A percentile compares a stretch with the other conserved stretches of the same genome.
phyloP scores from a whole-genome alignment of 441 rosid genomes.

The Pelargonium australe region DNA sequence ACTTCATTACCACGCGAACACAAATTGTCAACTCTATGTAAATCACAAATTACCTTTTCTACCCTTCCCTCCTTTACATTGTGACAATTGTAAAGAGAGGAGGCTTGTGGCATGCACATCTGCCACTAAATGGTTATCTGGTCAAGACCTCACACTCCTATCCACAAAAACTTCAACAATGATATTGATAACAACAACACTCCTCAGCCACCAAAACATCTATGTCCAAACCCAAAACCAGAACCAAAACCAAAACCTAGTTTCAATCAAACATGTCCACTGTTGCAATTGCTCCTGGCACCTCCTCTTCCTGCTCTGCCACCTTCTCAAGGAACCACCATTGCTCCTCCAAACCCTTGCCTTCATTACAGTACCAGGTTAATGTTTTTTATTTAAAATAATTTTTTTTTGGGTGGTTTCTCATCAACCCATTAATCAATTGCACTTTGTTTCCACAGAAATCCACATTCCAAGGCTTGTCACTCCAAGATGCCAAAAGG shows the following conservation, averaged over 20 bases:
- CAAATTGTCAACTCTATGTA: no score
- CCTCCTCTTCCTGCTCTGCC: slow-evolving; percentile 38
- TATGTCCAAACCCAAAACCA: not conserved
- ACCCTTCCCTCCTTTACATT: not conserved
- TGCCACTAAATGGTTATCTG: slow-evolving; percentile 13
- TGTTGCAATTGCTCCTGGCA: slow-evolving; percentile 43
- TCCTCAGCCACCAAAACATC: not conserved
- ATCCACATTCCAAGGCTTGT: slow-evolving; percentile 53
- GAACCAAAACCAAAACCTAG: not conserved
- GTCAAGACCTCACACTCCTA: not conserved
- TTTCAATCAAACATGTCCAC: slow-evolving; percentile 31
- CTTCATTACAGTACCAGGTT: slow-evolving; percentile 28
- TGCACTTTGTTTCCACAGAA: slow-evolving; percentile 32
- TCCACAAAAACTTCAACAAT: slow-evolving; percentile 8
- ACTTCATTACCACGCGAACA: no score
- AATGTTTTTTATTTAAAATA: not conserved
- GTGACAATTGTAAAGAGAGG: not conserved
- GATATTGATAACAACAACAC: not conserved
- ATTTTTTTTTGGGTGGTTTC: not conserved
- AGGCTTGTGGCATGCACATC: not conserved
- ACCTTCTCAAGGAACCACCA: slow-evolving; percentile 34
- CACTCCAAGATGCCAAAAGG: slow-evolving; percentile 53
- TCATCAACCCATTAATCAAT: not conserved
- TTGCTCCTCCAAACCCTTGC: slow-evolving; percentile 28
- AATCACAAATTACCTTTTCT: no score